These are phyloP conservation scores for Sporothrix variecibatus DNA, from an alignment of 2,329 filamentous ascomycete species.

Conservation along the genomic window DNA sequence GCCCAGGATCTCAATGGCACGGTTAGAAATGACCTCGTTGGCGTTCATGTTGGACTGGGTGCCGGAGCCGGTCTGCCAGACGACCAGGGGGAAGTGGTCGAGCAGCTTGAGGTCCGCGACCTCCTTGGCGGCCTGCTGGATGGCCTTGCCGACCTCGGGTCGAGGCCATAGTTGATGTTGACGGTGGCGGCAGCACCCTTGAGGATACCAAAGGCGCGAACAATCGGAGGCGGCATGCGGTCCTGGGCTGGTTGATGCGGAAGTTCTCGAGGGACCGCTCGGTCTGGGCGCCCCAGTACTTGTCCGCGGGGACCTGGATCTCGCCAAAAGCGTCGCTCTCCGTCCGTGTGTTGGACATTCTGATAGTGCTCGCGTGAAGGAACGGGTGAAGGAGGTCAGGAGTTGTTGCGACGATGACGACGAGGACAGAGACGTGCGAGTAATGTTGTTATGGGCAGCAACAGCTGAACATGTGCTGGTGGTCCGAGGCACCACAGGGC, in stretches of 20 bases:
- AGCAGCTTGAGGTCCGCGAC: slow-evolving; percentile 91
- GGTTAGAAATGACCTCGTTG: slow-evolving; percentile 99
- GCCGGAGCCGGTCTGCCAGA: slow-evolving; percentile 98
- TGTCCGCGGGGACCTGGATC: slow-evolving; percentile 86
- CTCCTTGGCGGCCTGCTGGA: slow-evolving; percentile 91
- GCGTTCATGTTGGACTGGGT: slow-evolving; percentile 99
- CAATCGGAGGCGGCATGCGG: slow-evolving; percentile 91
- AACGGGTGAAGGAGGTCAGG: neutral
- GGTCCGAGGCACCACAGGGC: slow-evolving; percentile 23
- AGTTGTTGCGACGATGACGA: slow-evolving; percentile 14
- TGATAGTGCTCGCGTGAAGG: slow-evolving; percentile 33
- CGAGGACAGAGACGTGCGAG: neutral
- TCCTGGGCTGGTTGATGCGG: slow-evolving; percentile 99
- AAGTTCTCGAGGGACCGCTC: slow-evolving; percentile 97
- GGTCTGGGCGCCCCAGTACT: slow-evolving; percentile 98
- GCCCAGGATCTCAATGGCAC: slow-evolving; percentile 95
- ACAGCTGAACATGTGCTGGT: slow-evolving; percentile 21
- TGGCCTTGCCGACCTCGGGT: slow-evolving; percentile 87
- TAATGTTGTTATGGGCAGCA: slow-evolving; percentile 10
- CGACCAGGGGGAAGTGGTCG: slow-evolving; percentile 96
- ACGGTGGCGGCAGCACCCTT: slow-evolving; percentile 96
- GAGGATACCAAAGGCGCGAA: slow-evolving; percentile 92
- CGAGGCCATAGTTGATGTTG: slow-evolving; percentile 92
- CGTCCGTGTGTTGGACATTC: slow-evolving; percentile 61
- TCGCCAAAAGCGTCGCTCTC: slow-evolving; percentile 98